Percentiles rank a stretch among this genome's conserved stretches.
Evolutionary conservation across 352 stramenopile genomes (phyloP).

Genomic region (Phytophthora hybrid): DNA sequence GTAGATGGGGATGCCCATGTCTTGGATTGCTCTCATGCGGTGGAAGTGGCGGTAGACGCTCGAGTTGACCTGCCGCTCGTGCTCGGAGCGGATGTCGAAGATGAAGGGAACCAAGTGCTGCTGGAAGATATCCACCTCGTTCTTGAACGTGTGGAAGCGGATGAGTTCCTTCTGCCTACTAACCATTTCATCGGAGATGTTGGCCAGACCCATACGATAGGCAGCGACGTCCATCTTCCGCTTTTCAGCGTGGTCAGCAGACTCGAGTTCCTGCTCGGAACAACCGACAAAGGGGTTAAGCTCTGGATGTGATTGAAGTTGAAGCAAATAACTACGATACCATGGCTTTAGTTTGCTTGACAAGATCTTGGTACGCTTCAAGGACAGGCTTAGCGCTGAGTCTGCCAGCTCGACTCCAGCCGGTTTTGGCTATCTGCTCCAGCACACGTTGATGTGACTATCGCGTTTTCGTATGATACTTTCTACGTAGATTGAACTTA

Average conservation of each 20-base stretch:
- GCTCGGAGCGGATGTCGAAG: slow-evolving; percentile 61
- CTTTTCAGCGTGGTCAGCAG: slow-evolving; percentile 38
- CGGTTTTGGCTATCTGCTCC: slow-evolving; percentile 30
- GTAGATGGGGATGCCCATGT: slow-evolving; percentile 84
- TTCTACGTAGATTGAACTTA: not conserved
- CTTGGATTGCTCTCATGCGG: slow-evolving; percentile 69
- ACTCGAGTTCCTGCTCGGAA: slow-evolving; percentile 36
- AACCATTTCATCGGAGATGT: slow-evolving; percentile 66
- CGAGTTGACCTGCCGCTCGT: slow-evolving; percentile 65
- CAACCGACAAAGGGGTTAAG: not conserved
- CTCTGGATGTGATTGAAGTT: not conserved
- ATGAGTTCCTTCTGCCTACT: slow-evolving; percentile 62
- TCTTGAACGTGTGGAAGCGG: slow-evolving; percentile 74
- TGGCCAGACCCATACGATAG: slow-evolving; percentile 63
- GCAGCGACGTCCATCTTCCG: slow-evolving; percentile 50
- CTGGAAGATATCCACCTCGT: slow-evolving; percentile 85
- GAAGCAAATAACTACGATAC: slow-evolving; percentile 19
- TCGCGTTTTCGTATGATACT: not conserved
- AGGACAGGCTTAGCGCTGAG: slow-evolving; percentile 54
- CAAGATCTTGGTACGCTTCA: slow-evolving; percentile 59
- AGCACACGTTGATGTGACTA: not conserved
- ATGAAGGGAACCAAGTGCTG: slow-evolving; percentile 76
- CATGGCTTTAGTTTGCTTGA: slow-evolving; percentile 60
- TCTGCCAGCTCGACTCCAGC: slow-evolving; percentile 20
- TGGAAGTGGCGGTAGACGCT: slow-evolving; percentile 81